Conservation (phyloP, 1,139 yeast species). For the Yamadazyma dendronema region DNA sequence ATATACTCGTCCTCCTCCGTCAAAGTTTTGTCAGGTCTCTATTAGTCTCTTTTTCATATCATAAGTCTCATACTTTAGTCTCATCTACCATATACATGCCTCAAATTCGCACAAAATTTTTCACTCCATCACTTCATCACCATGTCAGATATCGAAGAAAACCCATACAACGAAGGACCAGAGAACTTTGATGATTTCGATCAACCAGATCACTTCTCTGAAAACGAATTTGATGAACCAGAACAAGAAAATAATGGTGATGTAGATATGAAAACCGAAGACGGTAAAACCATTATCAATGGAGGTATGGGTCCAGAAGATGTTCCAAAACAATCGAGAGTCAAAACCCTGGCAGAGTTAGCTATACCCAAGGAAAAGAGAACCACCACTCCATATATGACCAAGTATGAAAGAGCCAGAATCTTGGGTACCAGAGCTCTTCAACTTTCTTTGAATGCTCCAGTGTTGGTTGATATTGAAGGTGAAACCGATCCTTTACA, state of each 20-base stretch:
- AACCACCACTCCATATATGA: slow-evolving; percentile 97
- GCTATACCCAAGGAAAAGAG: slow-evolving; percentile 89
- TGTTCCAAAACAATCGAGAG: slow-evolving; percentile 41
- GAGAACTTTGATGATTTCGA: slow-evolving; percentile 82
- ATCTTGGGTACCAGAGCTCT: slow-evolving; percentile 94
- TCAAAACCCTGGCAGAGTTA: slow-evolving; percentile 69
- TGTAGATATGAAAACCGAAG: slow-evolving; percentile 59
- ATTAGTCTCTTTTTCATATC: neutral
- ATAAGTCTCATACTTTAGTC: too few species aligned
- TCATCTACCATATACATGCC: too few species aligned
- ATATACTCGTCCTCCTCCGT: too few species aligned
- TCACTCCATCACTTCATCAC: slow-evolving; percentile 8
- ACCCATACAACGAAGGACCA: slow-evolving; percentile 71
- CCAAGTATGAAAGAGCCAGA: slow-evolving; percentile 96
- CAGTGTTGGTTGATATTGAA: slow-evolving; percentile 94
- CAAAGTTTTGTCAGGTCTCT: too few species aligned
- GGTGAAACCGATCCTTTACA: slow-evolving; percentile 99
- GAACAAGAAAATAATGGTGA: slow-evolving; percentile 38
- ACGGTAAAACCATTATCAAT: slow-evolving; percentile 69
- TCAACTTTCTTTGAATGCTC: slow-evolving; percentile 97
- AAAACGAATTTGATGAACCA: slow-evolving; percentile 52
- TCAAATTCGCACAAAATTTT: slow-evolving; percentile 3
- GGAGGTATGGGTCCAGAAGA: slow-evolving; percentile 67
- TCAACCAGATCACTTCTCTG: slow-evolving; percentile 73
- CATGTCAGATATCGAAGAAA: slow-evolving; percentile 52